Conservation (phyloP, 106 monocot genomes). For the Agapanthus africanus region DNA sequence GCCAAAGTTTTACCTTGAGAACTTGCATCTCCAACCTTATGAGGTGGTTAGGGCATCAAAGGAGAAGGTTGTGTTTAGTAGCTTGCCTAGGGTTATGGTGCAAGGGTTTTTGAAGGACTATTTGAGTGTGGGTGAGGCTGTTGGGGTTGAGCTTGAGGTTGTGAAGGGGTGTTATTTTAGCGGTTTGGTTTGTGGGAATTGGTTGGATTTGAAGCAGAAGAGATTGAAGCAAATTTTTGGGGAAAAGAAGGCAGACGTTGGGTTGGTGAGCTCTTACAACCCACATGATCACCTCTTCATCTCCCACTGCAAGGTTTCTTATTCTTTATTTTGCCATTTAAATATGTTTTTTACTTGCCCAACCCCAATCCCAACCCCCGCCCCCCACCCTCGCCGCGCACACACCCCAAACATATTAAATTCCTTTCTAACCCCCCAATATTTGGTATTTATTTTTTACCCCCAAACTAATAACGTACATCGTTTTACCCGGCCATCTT, state of each 20-base stretch:
- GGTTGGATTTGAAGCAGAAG: slow-evolving; percentile 10
- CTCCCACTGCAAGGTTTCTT: slow-evolving; percentile 41
- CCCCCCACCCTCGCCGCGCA: too few species aligned
- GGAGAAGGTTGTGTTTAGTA: slow-evolving; percentile 36
- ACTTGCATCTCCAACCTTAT: slow-evolving; percentile 32
- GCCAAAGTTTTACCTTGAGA: slow-evolving; percentile 64
- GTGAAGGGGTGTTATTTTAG: slow-evolving; percentile 29
- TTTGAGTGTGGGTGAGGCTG: slow-evolving; percentile 26
- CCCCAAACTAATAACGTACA: too few species aligned
- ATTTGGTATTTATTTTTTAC: too few species aligned
- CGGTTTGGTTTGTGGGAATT: slow-evolving; percentile 24
- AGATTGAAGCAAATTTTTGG: slow-evolving; percentile 22
- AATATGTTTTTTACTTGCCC: too few species aligned
- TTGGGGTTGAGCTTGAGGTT: slow-evolving; percentile 38
- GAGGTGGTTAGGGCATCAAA: slow-evolving; percentile 19
- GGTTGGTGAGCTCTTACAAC: slow-evolving; percentile 23
- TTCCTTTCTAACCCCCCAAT: too few species aligned
- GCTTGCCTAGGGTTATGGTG: slow-evolving; percentile 62
- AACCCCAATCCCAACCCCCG: too few species aligned
- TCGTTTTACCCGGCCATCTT: too few species aligned
- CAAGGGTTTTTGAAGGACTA: slow-evolving; percentile 61
- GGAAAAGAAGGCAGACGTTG: slow-evolving; percentile 35
- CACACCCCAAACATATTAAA: too few species aligned
- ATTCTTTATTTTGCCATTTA: too few species aligned
- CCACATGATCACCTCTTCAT: slow-evolving; percentile 31